phyloP scores from a whole-genome alignment of 2,329 filamentous ascomycete species.

The Lasiodiplodia gonubiensis region DNA sequence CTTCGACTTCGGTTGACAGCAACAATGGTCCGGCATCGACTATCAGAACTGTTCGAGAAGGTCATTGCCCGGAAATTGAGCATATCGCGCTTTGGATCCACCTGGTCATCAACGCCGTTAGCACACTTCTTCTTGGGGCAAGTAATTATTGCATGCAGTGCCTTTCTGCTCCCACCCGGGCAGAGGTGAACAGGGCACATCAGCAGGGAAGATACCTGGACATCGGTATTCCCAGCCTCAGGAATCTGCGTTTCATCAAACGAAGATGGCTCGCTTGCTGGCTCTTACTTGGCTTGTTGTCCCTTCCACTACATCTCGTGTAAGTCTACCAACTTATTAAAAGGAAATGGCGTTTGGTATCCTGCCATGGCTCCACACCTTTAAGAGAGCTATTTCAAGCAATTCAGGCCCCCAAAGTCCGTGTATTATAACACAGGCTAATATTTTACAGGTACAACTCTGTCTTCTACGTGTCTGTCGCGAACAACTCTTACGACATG shows the following conservation, averaged over 20 bases:
- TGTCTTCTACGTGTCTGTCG: constrained; percentile 33
- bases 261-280: constrained; percentile 33
- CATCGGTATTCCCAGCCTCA: constrained; percentile 52
- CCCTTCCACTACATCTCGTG: constrained; percentile 35
- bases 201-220: constrained; percentile 48
- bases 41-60: no score
- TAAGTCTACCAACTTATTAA: no score
- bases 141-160: constrained; percentile 61
- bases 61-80: constrained; percentile 31
- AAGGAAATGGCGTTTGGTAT: no score
- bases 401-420: no score
- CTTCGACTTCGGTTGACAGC: no score
- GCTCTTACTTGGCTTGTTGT: constrained; percentile 38
- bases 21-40: no score
- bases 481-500: constrained; percentile 31
- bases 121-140: constrained; percentile 53
- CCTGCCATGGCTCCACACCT: no score
- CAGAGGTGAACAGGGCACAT: constrained; percentile 59
- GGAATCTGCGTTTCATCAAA: constrained; percentile 43
- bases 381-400: no score
- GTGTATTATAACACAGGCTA: no score
- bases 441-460: constrained; percentile 36
- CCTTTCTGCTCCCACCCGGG: constrained; percentile 58
- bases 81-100: constrained; percentile 42
- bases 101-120: constrained; percentile 56